A percentile compares a stretch with the other conserved stretches of the same genome.
Conservation (phyloP, 176 grass and related monocot species). For the Oryza punctata region DNA sequence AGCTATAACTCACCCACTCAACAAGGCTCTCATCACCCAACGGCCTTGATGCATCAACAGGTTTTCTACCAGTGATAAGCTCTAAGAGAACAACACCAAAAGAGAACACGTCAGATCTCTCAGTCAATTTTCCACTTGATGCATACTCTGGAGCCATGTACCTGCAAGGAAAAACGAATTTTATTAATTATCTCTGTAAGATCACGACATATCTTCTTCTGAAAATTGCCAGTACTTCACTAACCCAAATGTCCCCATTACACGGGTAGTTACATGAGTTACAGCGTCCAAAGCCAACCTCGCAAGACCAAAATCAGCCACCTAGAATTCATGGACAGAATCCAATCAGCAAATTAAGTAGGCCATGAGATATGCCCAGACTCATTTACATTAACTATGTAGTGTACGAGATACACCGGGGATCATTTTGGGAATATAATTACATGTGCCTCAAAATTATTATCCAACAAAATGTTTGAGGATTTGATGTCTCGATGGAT, state of each 20-base stretch:
- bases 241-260: constrained; percentile 98
- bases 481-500: constrained; percentile 98
- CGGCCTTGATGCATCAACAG: constrained; percentile 71
- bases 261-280: constrained; percentile 92
- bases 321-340: constrained; percentile 47
- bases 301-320: constrained; percentile 95
- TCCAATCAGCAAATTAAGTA: constrained; percentile 10
- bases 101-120: constrained; percentile 89
- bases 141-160: constrained; percentile 95
- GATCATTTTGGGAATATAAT: constrained; percentile 4
- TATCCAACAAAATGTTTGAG: constrained; percentile 96
- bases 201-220: not conserved
- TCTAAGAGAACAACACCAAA: constrained; percentile 94
- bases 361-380: not conserved
- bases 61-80: constrained; percentile 80
- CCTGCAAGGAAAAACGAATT: constrained; percentile 26
- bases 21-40: constrained; percentile 83
- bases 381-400: not conserved
- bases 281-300: constrained; percentile 82
- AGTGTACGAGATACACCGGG: not conserved
- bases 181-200: not conserved
- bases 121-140: constrained; percentile 87
- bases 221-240: constrained; percentile 18
- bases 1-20: constrained; percentile 71
- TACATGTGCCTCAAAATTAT: constrained; percentile 90